These are phyloP conservation scores for Tetratostichococcus sp. DNA, from an alignment of 139 green algal species.

Conservation along the genomic window DNA sequence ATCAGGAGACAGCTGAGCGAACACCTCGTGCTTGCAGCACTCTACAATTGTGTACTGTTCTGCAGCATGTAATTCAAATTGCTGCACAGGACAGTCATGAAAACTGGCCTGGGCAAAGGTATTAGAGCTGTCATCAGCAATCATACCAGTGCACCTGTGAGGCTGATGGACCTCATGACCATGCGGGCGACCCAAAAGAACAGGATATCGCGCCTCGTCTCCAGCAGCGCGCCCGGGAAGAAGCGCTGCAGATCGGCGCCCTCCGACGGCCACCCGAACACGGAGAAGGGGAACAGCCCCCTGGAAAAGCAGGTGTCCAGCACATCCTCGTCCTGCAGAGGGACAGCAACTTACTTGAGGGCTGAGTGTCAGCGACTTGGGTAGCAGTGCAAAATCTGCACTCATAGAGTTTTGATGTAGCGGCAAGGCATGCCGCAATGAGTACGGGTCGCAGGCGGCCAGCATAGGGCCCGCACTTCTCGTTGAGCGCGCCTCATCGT, in stretches of 20 bases:
- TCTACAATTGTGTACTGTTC: no score
- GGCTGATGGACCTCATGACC: constrained; percentile 98
- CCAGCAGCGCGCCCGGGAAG: constrained; percentile 84
- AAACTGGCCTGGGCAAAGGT: no score
- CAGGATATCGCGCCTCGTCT: constrained; percentile 98
- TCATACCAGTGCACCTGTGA: no score
- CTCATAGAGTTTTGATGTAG: no score
- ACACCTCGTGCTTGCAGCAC: no score
- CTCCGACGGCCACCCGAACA: constrained; percentile 79
- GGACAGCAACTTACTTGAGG: no score
- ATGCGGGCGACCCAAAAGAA: constrained; percentile 99
- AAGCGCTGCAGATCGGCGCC: constrained; percentile 63
- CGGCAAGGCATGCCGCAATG: no score
- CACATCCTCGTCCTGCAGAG: constrained; percentile 64
- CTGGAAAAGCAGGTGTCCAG: constrained; percentile 91
- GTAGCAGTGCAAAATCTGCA: no score
- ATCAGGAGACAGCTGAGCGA: no score
- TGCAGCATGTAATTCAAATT: no score
- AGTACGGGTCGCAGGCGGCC: constrained; percentile 86
- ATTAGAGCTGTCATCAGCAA: constrained; percentile 9
- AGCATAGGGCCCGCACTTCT: constrained; percentile 70
- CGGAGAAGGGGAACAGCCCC: constrained; percentile 92
- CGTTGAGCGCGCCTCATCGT: constrained; percentile 88
- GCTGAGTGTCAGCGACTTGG: no score
- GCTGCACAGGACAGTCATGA: no score